Percentiles rank a stretch among this genome's conserved stretches.
Conservation (phyloP, 2,329 filamentous ascomycete genomes). For the Nemania diffusa region DNA sequence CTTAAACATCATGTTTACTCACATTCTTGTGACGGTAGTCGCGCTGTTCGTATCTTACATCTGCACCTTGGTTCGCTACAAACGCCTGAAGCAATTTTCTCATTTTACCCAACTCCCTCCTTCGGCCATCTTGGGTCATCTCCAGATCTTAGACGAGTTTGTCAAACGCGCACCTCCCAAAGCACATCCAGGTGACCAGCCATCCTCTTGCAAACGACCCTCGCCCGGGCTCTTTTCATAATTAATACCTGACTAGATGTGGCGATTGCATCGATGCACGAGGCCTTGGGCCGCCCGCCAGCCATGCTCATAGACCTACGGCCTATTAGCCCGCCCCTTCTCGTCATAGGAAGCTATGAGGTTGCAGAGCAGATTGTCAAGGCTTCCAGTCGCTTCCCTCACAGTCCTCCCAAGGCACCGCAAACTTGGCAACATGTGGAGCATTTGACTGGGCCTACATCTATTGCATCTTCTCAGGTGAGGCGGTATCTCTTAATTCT, state of each 20-base stretch:
- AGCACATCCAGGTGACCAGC: not conserved
- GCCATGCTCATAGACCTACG: not conserved
- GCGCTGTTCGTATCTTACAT: too few relatives aligned
- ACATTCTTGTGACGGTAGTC: too few relatives aligned
- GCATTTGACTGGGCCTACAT: not conserved
- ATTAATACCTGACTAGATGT: not conserved
- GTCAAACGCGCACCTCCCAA: not conserved
- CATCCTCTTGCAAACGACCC: not conserved
- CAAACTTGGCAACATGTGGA: not conserved
- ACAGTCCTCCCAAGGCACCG: not conserved
- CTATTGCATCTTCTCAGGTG: not conserved
- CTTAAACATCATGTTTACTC: too few relatives aligned
- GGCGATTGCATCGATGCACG: not conserved
- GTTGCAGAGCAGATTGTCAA: not conserved
- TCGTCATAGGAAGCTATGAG: not conserved
- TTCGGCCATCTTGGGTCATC: not conserved
- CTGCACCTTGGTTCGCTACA: too few relatives aligned
- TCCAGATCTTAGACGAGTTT: not conserved
- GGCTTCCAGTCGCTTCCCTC: not conserved
- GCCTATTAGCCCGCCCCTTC: not conserved
- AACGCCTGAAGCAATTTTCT: constrained; percentile 9
- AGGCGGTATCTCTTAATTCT: not conserved
- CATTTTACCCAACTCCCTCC: not conserved
- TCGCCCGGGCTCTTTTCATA: not conserved
- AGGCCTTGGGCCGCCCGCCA: not conserved